Percentiles rank a stretch among this genome's conserved stretches.
Conservation (phyloP, 169 alveolate genomes). For the Ophryocystis elektroscirrha region DNA sequence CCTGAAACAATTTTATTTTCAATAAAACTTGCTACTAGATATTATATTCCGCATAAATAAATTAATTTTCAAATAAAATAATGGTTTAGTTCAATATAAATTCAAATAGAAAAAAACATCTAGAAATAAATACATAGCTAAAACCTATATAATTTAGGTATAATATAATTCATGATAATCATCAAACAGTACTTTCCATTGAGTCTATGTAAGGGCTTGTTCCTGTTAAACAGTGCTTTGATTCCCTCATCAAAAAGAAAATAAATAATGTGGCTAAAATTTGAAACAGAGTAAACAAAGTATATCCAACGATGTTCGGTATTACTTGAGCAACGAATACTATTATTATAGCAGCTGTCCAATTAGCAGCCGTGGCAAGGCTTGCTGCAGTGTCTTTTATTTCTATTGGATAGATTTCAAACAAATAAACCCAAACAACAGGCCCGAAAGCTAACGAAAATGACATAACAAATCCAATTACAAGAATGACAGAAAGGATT, state of each 20-base stretch:
- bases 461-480: conserved; percentile 31
- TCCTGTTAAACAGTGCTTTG: conserved; percentile 38
- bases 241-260: conserved; percentile 29
- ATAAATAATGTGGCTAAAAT: conserved; percentile 24
- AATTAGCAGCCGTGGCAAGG: conserved; percentile 29
- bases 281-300: conserved; percentile 24
- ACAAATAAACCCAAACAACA: conserved; percentile 38
- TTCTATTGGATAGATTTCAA: conserved; percentile 41
- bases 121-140: no score
- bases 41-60: no score
- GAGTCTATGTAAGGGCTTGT: conserved; percentile 14
- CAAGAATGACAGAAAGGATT: conserved; percentile 17
- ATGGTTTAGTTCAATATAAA: no score
- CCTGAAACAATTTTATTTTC: background rate
- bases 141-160: no score
- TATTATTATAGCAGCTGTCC: conserved; percentile 33
- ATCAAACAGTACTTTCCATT: no score
- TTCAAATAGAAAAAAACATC: no score
- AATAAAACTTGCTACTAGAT: no score
- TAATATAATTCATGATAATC: no score
- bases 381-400: conserved; percentile 36
- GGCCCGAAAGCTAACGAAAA: conserved; percentile 43
- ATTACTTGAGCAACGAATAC: conserved; percentile 35
- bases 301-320: conserved; percentile 19
- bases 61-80: no score